phyloP scores from a whole-genome alignment of 345 rosid species.

The Aquilaria sinensis region DNA sequence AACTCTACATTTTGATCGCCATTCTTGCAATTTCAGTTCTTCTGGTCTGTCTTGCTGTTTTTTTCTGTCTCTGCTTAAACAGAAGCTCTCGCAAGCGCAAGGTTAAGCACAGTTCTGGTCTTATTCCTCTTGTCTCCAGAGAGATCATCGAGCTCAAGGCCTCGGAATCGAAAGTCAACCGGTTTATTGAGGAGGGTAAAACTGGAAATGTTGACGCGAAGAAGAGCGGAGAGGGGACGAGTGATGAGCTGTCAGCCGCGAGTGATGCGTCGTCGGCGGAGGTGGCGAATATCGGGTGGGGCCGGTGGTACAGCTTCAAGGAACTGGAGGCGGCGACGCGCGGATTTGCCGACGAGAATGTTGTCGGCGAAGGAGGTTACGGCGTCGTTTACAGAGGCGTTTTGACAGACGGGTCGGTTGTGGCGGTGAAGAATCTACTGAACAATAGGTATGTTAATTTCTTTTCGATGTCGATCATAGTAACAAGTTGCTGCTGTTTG shows the following conservation, averaged over 20 bases:
- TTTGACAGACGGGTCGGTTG: slow-evolving; percentile 65
- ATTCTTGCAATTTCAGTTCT: slow-evolving; percentile 30
- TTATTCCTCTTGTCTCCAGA: slow-evolving; percentile 65
- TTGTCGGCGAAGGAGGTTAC: slow-evolving; percentile 96
- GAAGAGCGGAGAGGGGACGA: slow-evolving; percentile 15
- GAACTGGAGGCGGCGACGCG: slow-evolving; percentile 89
- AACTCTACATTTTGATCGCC: slow-evolving; percentile 50
- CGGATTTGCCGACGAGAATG: slow-evolving; percentile 69
- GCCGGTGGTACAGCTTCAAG: slow-evolving; percentile 72
- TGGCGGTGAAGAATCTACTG: slow-evolving; percentile 86
- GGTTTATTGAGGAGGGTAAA: slow-evolving; percentile 20
- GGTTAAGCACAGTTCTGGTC: slow-evolving; percentile 66
- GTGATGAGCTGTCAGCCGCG: slow-evolving; percentile 28
- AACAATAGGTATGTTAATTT: slow-evolving; percentile 66
- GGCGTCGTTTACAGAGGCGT: slow-evolving; percentile 82
- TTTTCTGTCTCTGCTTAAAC: slow-evolving; percentile 43
- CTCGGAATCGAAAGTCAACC: slow-evolving; percentile 23
- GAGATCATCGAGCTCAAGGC: slow-evolving; percentile 67
- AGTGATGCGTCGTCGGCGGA: slow-evolving; percentile 41
- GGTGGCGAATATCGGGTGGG: slow-evolving; percentile 76
- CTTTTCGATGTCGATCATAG: neutral
- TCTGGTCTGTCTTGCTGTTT: slow-evolving; percentile 35
- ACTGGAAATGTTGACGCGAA: slow-evolving; percentile 22
- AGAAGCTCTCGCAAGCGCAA: slow-evolving; percentile 47
- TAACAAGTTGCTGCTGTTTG: slow-evolving; percentile 4